These are phyloP conservation scores for Boletales sp. DNA, from an alignment of 768 basidiomycete genomes.

Conservation along the genomic window DNA sequence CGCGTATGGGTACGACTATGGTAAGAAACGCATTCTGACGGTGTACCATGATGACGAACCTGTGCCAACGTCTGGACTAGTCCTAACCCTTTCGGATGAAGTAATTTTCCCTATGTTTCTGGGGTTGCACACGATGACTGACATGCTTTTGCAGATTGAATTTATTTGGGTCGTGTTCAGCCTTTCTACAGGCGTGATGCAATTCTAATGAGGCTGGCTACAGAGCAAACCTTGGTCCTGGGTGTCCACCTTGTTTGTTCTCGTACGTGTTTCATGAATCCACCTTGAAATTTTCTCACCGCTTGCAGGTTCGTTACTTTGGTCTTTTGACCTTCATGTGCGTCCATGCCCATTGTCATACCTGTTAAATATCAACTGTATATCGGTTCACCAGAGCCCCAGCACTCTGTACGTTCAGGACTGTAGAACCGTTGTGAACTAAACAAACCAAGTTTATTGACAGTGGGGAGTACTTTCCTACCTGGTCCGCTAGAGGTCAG, in stretches of 20 bases:
- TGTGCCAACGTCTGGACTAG: no score
- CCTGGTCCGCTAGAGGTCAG: background rate
- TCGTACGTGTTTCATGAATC: background rate
- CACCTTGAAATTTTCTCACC: no score
- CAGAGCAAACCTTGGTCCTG: background rate
- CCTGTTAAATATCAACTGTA: background rate
- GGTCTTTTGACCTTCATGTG: background rate
- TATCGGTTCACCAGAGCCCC: background rate
- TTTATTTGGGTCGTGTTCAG: background rate
- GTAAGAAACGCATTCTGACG: no score
- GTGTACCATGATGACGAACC: no score
- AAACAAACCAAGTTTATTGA: background rate
- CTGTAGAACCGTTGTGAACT: background rate
- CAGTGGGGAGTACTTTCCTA: background rate
- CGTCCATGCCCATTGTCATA: background rate
- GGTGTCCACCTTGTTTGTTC: background rate
- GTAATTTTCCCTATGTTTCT: no score
- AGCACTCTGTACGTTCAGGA: background rate
- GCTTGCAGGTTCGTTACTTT: background rate
- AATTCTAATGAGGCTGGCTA: background rate
- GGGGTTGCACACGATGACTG: no score
- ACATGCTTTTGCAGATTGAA: no score
- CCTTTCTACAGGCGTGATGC: no score
- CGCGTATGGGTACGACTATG: no score
- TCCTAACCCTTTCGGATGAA: no score